Evolutionary conservation across 352 stramenopile genomes (phyloP).

Genomic region (Pythium biforme): DNA sequence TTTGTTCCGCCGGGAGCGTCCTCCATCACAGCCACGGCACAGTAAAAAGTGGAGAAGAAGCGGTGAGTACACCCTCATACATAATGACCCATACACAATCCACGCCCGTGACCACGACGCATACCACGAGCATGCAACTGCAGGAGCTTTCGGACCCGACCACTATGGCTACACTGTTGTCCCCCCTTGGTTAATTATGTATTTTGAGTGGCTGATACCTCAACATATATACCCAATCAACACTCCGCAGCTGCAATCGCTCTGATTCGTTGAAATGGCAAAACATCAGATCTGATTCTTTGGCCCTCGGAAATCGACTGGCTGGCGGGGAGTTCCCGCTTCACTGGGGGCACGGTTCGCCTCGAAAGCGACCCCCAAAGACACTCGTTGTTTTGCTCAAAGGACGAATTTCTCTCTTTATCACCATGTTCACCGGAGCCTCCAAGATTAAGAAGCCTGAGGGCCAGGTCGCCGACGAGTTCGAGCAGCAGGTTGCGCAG

Average conservation of each 20-base stretch:
- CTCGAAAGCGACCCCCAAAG: not conserved
- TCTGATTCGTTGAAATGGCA: constrained; percentile 15
- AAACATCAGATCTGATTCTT: constrained; percentile 18
- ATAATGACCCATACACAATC: too few species aligned
- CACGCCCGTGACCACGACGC: too few species aligned
- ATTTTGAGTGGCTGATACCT: constrained; percentile 3
- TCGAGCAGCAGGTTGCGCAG: constrained; percentile 87
- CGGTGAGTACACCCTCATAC: too few species aligned
- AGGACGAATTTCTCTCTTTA: constrained; percentile 31
- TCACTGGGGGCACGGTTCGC: too few species aligned
- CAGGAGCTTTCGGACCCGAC: too few species aligned
- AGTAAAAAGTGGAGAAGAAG: not conserved
- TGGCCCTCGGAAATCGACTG: constrained; percentile 11
- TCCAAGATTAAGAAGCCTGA: constrained; percentile 88
- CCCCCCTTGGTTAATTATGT: constrained; percentile 11
- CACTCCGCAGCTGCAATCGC: not conserved
- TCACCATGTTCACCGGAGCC: constrained; percentile 50
- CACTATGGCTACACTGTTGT: constrained; percentile 17
- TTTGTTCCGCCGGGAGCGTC: constrained; percentile 50
- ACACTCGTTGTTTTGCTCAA: constrained; percentile 56
- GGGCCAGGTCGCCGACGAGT: constrained; percentile 84
- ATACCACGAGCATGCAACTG: too few species aligned
- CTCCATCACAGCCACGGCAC: constrained; percentile 16
- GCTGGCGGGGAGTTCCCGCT: constrained; percentile 3
- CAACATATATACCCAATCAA: constrained; percentile 9